Evolutionary conservation across 352 stramenopile species (phyloP).

Genomic region (Phytophthora sp.): DNA sequence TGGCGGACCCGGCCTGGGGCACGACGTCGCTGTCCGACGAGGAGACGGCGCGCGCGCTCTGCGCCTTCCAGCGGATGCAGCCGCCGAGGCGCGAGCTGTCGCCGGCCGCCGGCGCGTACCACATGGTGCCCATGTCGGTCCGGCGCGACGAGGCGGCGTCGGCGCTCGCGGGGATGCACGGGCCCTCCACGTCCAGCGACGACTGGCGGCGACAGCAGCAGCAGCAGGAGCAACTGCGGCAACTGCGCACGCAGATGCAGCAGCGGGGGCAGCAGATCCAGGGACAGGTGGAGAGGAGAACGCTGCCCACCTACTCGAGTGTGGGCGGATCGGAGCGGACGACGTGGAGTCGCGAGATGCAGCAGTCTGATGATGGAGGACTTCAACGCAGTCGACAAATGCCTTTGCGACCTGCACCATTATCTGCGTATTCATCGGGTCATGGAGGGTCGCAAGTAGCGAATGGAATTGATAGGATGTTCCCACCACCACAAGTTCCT

Average conservation of each 20-base stretch:
- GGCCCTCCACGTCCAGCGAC: conserved; percentile 12
- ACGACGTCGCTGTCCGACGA: conserved; percentile 32
- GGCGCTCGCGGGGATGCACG: conserved; percentile 12
- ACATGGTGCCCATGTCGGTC: conserved; percentile 5
- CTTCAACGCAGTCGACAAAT: conserved; percentile 4
- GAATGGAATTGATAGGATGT: conserved; percentile 9
- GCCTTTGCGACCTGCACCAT: not conserved
- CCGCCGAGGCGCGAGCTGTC: conserved; percentile 8
- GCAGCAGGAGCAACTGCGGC: conserved; percentile 12
- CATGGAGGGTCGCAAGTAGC: not conserved
- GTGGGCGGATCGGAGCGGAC: not conserved
- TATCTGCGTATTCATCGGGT: not conserved
- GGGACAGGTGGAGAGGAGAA: conserved; percentile 19
- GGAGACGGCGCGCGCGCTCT: conserved; percentile 32
- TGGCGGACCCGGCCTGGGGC: conserved; percentile 40
- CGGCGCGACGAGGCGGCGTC: conserved; percentile 9
- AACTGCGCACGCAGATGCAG: conserved; percentile 20
- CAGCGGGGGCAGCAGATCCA: conserved; percentile 17
- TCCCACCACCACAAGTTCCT: conserved; percentile 14
- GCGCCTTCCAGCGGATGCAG: conserved; percentile 22
- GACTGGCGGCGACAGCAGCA: conserved; percentile 35
- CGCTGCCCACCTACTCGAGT: conserved; percentile 4
- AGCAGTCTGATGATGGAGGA: not conserved
- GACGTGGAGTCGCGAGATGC: conserved; percentile 9
- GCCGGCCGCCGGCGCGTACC: conserved; percentile 5